Base-by-base conservation (phyloP, 140 eudicot species). In the Stevia rebaudiana region DNA sequence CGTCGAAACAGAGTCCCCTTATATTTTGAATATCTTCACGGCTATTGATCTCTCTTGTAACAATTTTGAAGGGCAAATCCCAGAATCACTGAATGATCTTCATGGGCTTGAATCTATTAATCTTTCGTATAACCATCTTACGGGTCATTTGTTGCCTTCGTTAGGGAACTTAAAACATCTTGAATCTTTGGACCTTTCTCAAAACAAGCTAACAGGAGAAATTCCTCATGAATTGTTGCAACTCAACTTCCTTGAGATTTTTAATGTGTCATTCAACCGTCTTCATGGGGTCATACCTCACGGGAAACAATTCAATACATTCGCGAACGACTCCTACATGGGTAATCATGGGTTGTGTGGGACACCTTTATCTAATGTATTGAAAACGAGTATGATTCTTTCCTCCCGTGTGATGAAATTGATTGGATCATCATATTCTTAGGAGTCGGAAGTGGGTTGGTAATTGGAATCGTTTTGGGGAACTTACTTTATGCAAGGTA, bases 301-400 rank as follows among this genome's bases (percentile, higher is more conserved):
- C 9, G 44, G 76, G 2, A 59, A 48, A 25, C 71, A 65, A 17
- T 77, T 77, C 52, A 16, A 30, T 54, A 77, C 78, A 49, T 77
- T 77, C 31, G 67, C 68, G n/a, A 73, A 39, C 10, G 47, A 49
- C 33, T 73, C 79, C 3, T 78, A 51, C 17, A 21, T 10, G 4
- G 73, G 58, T 3, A 78, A 78, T 54, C 53, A 10, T 1, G 73
- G 43, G 55, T 43, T 78, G 15, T 78, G 73, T 53, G 76, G 83
- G 15, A 0, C 4, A 6, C 69, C 83, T 9, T 41, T 78, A 41
- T 67, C 76, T 11, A 63, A 35, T 4, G 55, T 67, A 19, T 73
- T 79, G 48, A 58, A 13, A 22, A 28, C 13, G 61, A 61, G 1
- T 39, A 13, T 3, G 56, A 52, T 43, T 53, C 53, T 12, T 28